Percentiles rank a stretch among this genome's conserved stretches.
phyloP scores from a whole-genome alignment of 23 red algal genomes.

The Gracilaria domingensis region DNA sequence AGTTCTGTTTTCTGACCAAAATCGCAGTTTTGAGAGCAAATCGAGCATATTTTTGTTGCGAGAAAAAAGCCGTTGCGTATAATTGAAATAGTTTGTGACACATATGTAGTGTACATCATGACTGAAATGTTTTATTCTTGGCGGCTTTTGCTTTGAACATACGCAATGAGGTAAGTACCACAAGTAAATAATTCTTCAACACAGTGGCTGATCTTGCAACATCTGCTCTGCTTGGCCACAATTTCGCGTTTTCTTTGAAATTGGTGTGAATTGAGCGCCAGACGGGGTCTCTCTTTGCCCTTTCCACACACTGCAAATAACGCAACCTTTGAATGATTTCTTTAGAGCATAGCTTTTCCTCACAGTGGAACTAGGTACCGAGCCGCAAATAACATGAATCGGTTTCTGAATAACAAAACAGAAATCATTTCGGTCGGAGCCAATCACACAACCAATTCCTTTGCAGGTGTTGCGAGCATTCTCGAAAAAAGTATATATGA shows the following conservation, averaged over 20 bases:
- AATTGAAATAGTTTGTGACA: no score
- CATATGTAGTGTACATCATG: background rate
- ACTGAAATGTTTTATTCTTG: background rate
- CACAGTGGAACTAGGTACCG: background rate
- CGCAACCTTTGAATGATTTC: background rate
- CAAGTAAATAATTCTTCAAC: background rate
- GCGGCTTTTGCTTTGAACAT: background rate
- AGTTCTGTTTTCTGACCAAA: no score
- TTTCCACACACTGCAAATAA: background rate
- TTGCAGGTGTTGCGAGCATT: background rate
- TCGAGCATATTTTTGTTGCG: no score
- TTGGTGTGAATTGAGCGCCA: background rate
- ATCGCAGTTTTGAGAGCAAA: no score
- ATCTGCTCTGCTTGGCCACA: background rate
- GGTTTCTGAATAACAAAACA: background rate
- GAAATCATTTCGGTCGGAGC: background rate
- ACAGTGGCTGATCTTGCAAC: background rate
- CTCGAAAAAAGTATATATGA: background rate
- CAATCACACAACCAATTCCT: background rate
- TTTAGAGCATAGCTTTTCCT: background rate
- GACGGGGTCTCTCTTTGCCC: background rate
- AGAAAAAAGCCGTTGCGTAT: no score
- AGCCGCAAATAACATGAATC: background rate
- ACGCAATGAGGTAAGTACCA: background rate
- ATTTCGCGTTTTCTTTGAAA: background rate